Conservation (phyloP, 306 rosid species). For the Ormosia semicastrata region DNA sequence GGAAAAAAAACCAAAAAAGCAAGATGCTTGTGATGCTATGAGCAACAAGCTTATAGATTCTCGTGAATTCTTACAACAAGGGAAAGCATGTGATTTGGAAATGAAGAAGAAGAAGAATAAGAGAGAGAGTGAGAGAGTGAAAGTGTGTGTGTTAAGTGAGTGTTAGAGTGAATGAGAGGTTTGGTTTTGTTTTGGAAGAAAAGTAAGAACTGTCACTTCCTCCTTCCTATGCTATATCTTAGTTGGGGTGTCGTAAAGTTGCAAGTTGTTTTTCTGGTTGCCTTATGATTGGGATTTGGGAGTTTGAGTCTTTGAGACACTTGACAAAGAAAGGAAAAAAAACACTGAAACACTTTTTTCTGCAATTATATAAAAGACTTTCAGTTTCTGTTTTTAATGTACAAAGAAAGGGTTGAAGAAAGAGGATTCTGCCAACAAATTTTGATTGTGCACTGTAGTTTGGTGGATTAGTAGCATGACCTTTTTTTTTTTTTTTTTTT, state of each 20-base stretch:
- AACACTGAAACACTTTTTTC: not conserved
- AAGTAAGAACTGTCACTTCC: slow-evolving; percentile 3
- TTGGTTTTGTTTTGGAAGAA: not conserved
- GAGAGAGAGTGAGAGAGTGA: not conserved
- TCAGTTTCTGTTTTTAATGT: not conserved
- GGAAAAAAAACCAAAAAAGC: not conserved
- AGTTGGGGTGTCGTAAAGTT: slow-evolving; percentile 36
- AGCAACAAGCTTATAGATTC: slow-evolving; percentile 25
- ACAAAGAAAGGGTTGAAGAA: not conserved
- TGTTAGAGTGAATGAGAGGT: not conserved
- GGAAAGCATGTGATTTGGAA: slow-evolving; percentile 27
- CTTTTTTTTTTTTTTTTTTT: not conserved
- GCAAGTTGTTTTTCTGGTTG: slow-evolving; percentile 37
- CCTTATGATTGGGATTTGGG: slow-evolving; percentile 27
- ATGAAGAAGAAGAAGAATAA: slow-evolving; percentile 4
- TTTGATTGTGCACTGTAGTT: not conserved
- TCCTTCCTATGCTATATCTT: not conserved
- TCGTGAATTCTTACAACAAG: slow-evolving; percentile 24
- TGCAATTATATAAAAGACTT: no score
- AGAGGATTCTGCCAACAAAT: not conserved
- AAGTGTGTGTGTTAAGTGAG: not conserved
- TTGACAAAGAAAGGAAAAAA: not conserved
- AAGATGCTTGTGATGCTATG: slow-evolving; percentile 34
- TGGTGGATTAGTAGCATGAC: not conserved
- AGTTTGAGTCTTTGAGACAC: not conserved